A percentile compares a stretch with the other conserved stretches of the same genome.
Evolutionary conservation across 1,284 basidiomycete genomes (phyloP).

Genomic region (Limonomyces culmigenus): DNA sequence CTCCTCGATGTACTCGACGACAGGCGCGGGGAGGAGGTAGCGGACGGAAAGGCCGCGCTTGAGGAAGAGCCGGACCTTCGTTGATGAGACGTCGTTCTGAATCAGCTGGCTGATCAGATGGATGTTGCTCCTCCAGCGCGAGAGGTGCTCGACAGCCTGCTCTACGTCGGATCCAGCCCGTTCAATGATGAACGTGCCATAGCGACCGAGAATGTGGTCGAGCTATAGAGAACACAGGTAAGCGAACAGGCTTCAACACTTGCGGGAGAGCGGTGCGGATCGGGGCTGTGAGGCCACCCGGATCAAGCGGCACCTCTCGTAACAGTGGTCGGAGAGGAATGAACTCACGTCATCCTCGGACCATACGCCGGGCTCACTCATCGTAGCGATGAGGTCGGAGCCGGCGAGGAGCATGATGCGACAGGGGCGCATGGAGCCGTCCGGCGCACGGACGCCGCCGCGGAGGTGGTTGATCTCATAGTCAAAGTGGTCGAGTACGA

Average conservation of each 20-base stretch:
- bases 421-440: constrained; percentile 47
- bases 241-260: constrained; percentile 2
- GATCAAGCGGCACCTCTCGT: neutral
- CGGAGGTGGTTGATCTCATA: constrained; percentile 76
- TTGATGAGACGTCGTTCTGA: constrained; percentile 96
- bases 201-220: constrained; percentile 89
- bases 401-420: constrained; percentile 91
- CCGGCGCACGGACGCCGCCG: constrained; percentile 50
- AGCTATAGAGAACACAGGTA: constrained; percentile 36
- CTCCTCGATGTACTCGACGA: constrained; percentile 90
- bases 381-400: constrained; percentile 93
- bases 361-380: constrained; percentile 99
- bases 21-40: constrained; percentile 82
- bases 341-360: constrained; percentile 71
- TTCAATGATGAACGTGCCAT: constrained; percentile 92
- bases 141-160: constrained; percentile 59
- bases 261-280: too few relatives aligned
- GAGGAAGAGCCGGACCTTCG: constrained; percentile 87
- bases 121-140: constrained; percentile 79
- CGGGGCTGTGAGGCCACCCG: too few relatives aligned
- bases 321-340: constrained; percentile 4
- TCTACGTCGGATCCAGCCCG: constrained; percentile 88
- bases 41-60: constrained; percentile 86
- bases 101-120: constrained; percentile 92
- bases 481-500: constrained; percentile 93